A percentile compares a stretch with the other conserved stretches of the same genome.
Conservation (phyloP, 116 monocot species). For the Iris pallida region DNA sequence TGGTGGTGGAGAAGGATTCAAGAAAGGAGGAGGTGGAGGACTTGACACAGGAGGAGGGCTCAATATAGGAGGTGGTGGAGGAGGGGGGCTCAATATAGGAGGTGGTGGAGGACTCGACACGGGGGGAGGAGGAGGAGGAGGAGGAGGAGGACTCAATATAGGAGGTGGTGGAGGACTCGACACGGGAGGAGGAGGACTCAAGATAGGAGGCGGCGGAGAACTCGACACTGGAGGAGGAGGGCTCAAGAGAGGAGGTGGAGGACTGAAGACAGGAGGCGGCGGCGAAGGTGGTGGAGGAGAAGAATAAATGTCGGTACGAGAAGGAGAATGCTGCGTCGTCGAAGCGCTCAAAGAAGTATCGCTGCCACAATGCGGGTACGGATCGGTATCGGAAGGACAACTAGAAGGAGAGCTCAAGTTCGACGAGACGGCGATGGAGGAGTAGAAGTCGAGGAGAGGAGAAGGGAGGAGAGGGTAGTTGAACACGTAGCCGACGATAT, state of each 20-base stretch:
- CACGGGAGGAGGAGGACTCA: background rate
- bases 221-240: background rate
- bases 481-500: constrained; percentile 1
- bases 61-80: background rate
- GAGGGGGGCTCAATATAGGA: background rate
- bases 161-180: background rate
- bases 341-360: background rate
- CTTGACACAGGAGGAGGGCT: background rate
- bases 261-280: background rate
- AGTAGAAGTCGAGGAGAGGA: background rate
- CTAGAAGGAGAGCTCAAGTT: background rate
- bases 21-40: background rate
- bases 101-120: background rate
- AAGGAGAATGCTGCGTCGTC: background rate
- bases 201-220: background rate
- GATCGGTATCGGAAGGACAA: background rate
- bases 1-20: background rate
- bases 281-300: background rate
- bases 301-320: background rate
- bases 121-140: background rate
- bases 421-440: background rate
- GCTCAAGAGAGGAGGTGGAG: background rate
- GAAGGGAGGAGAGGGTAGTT: background rate
- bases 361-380: background rate
- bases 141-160: background rate